A percentile compares a stretch with the other conserved stretches of the same genome.
Conservation (phyloP, 108 stramenopile genomes). For the Fistulifera solaris region DNA sequence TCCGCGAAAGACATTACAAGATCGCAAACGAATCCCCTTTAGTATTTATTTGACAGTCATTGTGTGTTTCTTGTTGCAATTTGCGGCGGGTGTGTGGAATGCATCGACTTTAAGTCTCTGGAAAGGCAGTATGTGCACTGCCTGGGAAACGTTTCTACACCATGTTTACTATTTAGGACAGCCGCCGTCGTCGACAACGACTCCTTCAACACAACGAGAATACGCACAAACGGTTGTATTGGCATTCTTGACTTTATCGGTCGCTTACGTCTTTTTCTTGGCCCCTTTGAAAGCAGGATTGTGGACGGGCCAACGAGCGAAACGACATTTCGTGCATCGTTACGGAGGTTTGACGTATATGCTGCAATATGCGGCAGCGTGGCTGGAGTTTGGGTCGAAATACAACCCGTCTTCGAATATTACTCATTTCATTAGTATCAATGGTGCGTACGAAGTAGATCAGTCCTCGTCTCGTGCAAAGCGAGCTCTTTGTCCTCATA, state of each 20-base stretch:
- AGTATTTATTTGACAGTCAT: background rate
- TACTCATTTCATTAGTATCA: conserved; percentile 21
- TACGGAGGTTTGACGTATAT: conserved; percentile 26
- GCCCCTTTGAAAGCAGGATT: conserved; percentile 23
- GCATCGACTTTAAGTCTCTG: too few species aligned
- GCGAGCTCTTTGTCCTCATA: background rate
- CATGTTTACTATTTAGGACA: too few species aligned
- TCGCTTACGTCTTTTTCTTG: conserved; percentile 20
- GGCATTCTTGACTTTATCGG: background rate
- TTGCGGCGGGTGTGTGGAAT: too few species aligned
- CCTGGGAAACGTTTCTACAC: too few species aligned
- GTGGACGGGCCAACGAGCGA: conserved; percentile 23
- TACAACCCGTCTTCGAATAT: conserved; percentile 15
- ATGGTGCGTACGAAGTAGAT: conserved; percentile 15
- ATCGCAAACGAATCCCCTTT: background rate
- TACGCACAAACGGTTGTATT: too few species aligned
- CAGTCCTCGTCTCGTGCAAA: background rate
- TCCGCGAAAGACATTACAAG: background rate
- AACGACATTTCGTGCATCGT: conserved; percentile 22
- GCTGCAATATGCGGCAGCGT: conserved; percentile 23
- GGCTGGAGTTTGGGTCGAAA: conserved; percentile 19
- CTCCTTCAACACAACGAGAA: too few species aligned
- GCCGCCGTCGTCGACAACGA: too few species aligned
- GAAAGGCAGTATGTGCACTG: too few species aligned
- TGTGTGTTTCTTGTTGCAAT: conserved; percentile 1